These are phyloP conservation scores for Primulina tabacum DNA, from an alignment of 257 asterid species.

Conservation along the genomic window DNA sequence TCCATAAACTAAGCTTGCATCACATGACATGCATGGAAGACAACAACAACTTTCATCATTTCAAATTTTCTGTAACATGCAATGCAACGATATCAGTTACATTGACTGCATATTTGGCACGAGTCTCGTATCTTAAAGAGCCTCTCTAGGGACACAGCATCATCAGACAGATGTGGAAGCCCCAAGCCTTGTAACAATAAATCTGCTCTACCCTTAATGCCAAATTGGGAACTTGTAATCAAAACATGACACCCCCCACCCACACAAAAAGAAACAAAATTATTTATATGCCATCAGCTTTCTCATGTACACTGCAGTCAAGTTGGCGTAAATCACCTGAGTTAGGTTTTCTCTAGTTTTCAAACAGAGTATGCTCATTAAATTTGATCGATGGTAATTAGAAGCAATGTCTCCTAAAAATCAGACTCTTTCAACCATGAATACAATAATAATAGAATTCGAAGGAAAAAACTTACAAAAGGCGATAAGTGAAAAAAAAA, in stretches of 20 bases:
- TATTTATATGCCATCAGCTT: not conserved
- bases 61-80: not conserved
- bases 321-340: not conserved
- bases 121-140: not conserved
- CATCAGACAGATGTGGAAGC: not conserved
- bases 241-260: not conserved
- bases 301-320: not conserved
- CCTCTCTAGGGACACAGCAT: not conserved
- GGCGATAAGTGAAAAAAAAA: not conserved
- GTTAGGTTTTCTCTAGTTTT: not conserved
- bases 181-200: not conserved
- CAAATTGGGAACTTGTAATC: not conserved
- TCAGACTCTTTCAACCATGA: not conserved
- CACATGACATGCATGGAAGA: not conserved
- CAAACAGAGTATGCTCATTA: not conserved
- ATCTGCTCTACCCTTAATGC: not conserved
- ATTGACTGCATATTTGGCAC: not conserved
- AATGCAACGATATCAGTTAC: not conserved
- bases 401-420: not conserved
- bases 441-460: not conserved
- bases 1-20: not conserved
- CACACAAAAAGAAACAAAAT: too few species aligned
- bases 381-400: not conserved
- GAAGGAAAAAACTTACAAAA: conserved; percentile 1
- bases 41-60: not conserved